Evolutionary conservation across 306 rosid genomes (phyloP).

Genomic region (Canavalia gladiata): DNA sequence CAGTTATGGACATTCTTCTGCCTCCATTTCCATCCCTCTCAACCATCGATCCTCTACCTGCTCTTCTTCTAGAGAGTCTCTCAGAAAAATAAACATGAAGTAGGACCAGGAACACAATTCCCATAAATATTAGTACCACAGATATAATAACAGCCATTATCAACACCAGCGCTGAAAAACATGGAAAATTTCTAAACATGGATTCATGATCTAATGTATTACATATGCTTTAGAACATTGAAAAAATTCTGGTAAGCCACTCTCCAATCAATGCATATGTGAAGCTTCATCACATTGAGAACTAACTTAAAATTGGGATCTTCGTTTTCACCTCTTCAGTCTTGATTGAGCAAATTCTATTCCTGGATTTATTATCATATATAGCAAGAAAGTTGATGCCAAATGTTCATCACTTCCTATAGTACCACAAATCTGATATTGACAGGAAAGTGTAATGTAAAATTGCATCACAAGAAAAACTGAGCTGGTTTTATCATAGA

Average conservation of each 20-base stretch:
- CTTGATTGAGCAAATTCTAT: slow-evolving; percentile 25
- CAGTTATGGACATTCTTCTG: slow-evolving; percentile 57
- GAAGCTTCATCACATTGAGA: slow-evolving; percentile 13
- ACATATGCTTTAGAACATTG: not conserved
- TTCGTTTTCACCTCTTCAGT: slow-evolving; percentile 20
- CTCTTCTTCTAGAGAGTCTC: slow-evolving; percentile 58
- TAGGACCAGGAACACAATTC: slow-evolving; percentile 54
- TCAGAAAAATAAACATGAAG: slow-evolving; percentile 56
- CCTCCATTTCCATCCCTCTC: slow-evolving; percentile 41
- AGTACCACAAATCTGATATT: not conserved
- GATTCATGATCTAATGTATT: not conserved
- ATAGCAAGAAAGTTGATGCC: not conserved
- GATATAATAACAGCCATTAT: slow-evolving; percentile 53
- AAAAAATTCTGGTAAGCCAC: not conserved
- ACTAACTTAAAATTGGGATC: not conserved
- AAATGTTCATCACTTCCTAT: slow-evolving; percentile 1
- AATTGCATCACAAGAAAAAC: slow-evolving; percentile 29
- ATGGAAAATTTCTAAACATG: not conserved
- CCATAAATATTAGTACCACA: slow-evolving; percentile 52
- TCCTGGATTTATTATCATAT: not conserved
- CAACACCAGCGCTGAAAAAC: slow-evolving; percentile 33
- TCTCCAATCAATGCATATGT: not conserved
- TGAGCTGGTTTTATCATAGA: slow-evolving; percentile 8
- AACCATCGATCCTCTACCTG: slow-evolving; percentile 25
- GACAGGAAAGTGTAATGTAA: not conserved